Evolutionary conservation across 129 eudicot genomes (phyloP).

Genomic region (Glebionis coronaria): DNA sequence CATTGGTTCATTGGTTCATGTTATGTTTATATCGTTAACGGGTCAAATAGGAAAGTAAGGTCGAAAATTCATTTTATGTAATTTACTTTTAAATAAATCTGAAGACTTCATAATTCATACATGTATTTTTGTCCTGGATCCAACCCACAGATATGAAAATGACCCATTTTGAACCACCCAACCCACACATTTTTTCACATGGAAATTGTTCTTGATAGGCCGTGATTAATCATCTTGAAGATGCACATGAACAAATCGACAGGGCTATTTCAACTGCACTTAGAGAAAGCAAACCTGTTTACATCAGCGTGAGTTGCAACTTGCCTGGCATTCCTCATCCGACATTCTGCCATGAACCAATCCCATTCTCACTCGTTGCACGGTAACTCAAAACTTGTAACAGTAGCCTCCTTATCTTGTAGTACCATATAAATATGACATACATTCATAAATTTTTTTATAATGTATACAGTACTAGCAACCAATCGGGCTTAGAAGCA

Average conservation of each 20-base stretch:
- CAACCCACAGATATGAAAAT: too few species aligned
- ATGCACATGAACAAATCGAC: conserved; percentile 57
- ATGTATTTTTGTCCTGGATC: too few species aligned
- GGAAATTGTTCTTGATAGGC: conserved; percentile 28
- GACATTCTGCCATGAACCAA: conserved; percentile 51
- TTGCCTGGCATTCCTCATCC: conserved; percentile 57
- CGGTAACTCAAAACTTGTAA: conserved; percentile 27
- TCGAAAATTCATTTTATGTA: too few species aligned
- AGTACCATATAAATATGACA: not conserved
- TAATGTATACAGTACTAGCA: conserved; percentile 37
- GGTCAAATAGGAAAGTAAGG: too few species aligned
- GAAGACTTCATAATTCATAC: too few species aligned
- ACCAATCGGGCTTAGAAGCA: conserved; percentile 41
- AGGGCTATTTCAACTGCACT: conserved; percentile 63
- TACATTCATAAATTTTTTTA: not conserved
- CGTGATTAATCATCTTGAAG: conserved; percentile 54
- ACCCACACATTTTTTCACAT: not conserved
- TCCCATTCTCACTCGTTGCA: conserved; percentile 41
- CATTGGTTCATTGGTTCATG: too few species aligned
- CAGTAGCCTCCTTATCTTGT: not conserved
- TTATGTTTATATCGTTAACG: too few species aligned
- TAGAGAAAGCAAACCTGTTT: conserved; percentile 65
- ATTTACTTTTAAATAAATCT: too few species aligned
- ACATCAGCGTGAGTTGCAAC: conserved; percentile 58
- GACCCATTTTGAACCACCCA: not conserved